phyloP scores from a whole-genome alignment of 2,329 filamentous ascomycete genomes.

The Fusarium sp. region DNA sequence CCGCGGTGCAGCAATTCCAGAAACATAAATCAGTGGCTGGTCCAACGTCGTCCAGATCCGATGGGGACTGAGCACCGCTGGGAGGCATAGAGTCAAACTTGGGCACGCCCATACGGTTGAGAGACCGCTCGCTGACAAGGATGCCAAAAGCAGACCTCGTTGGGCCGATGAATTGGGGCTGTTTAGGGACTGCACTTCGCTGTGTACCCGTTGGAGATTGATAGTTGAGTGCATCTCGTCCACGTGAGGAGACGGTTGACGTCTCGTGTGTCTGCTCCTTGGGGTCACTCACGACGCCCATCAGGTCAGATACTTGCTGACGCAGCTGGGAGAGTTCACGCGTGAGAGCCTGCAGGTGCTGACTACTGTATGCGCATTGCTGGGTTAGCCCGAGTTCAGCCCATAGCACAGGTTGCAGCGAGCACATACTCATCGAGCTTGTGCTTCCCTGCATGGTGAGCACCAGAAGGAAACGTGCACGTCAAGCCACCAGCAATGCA shows the following conservation, averaged over 20 bases:
- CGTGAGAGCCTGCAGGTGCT: conserved; percentile 38
- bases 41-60: conserved; percentile 11
- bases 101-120: conserved; percentile 52
- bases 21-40: conserved; percentile 31
- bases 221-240: conserved; percentile 15
- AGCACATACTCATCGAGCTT: conserved; percentile 38
- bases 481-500: conserved; percentile 45
- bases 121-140: conserved; percentile 50
- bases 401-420: not conserved
- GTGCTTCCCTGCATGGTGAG: conserved; percentile 29
- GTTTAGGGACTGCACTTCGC: conserved; percentile 42
- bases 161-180: conserved; percentile 53
- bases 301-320: conserved; percentile 47
- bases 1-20: conserved; percentile 40
- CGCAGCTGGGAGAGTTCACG: conserved; percentile 47
- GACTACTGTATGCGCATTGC: not conserved
- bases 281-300: conserved; percentile 43
- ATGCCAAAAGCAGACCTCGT: conserved; percentile 52
- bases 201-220: conserved; percentile 36
- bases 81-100: conserved; percentile 43
- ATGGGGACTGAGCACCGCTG: conserved; percentile 41
- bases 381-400: not conserved
- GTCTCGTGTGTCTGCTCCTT: conserved; percentile 34
- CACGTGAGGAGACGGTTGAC: conserved; percentile 23
- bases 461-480: conserved; percentile 42